Percentiles rank a stretch among this genome's conserved stretches.
phyloP scores from a whole-genome alignment of 2,329 filamentous ascomycete genomes.

The Fusarium guadeloupense region DNA sequence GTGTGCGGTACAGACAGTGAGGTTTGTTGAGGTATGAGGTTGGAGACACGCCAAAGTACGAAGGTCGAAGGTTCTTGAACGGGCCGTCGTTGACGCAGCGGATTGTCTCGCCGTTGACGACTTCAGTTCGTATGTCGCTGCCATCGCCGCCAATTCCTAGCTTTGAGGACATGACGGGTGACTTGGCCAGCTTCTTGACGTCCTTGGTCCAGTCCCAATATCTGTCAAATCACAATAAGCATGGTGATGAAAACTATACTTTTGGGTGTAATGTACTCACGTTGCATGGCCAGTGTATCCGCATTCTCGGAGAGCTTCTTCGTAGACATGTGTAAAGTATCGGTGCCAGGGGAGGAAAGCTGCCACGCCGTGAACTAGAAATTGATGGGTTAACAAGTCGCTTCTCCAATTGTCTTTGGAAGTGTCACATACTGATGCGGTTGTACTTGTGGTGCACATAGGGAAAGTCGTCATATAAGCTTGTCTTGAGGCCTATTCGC shows the following conservation, averaged over 20 bases:
- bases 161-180: conserved; percentile 2
- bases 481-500: conserved; percentile 7
- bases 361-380: neutral
- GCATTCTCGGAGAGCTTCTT: neutral
- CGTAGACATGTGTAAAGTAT: neutral
- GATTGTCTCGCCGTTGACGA: neutral
- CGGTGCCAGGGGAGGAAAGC: neutral
- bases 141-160: neutral
- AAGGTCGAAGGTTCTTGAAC: neutral
- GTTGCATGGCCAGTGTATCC: neutral
- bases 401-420: too few species aligned
- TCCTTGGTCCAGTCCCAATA: conserved; percentile 19
- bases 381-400: too few species aligned
- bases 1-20: conserved; percentile 1
- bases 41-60: neutral
- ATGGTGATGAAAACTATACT: neutral
- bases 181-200: neutral
- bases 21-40: neutral
- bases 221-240: neutral
- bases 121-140: neutral
- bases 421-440: neutral
- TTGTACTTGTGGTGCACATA: neutral
- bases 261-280: neutral
- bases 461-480: conserved; percentile 10
- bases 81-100: neutral